A percentile compares a stretch with the other conserved stretches of the same genome.
Conservation (phyloP, 345 rosid genomes). For the Excoecaria cochinchinensis region DNA sequence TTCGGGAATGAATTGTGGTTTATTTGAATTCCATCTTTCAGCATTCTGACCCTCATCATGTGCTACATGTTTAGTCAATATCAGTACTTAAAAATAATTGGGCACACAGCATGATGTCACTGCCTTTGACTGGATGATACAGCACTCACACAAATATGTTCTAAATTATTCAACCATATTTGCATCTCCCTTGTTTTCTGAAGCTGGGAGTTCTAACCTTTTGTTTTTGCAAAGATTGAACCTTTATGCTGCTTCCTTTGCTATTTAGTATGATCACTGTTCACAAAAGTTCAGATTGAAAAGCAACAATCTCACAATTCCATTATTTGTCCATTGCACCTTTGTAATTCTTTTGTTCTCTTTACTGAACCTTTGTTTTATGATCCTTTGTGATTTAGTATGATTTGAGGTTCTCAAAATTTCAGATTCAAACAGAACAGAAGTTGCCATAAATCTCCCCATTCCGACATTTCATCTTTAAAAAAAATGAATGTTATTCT, state of each 20-base stretch:
- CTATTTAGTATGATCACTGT: neutral
- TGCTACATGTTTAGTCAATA: neutral
- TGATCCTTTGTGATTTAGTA: neutral
- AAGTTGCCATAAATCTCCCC: neutral
- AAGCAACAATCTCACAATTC: too few species aligned
- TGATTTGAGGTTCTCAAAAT: neutral
- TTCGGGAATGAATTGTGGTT: slow-evolving; percentile 3
- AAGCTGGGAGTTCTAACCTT: neutral
- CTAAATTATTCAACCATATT: neutral
- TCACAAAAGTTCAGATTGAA: neutral
- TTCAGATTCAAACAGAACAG: neutral
- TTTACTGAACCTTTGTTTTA: neutral
- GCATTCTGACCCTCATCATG: too few species aligned
- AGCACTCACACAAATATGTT: neutral
- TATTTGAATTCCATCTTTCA: neutral
- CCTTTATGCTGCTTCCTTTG: neutral
- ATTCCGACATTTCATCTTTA: neutral
- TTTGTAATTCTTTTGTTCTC: too few species aligned
- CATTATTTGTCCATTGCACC: too few species aligned
- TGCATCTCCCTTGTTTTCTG: neutral
- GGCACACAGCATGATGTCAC: neutral
- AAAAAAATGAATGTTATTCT: too few species aligned
- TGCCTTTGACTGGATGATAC: neutral
- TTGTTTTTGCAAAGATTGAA: neutral
- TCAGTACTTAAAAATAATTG: neutral